These are phyloP conservation scores for Diplosphaera chodatii DNA, from an alignment of 139 green algal genomes.

Conservation along the genomic window DNA sequence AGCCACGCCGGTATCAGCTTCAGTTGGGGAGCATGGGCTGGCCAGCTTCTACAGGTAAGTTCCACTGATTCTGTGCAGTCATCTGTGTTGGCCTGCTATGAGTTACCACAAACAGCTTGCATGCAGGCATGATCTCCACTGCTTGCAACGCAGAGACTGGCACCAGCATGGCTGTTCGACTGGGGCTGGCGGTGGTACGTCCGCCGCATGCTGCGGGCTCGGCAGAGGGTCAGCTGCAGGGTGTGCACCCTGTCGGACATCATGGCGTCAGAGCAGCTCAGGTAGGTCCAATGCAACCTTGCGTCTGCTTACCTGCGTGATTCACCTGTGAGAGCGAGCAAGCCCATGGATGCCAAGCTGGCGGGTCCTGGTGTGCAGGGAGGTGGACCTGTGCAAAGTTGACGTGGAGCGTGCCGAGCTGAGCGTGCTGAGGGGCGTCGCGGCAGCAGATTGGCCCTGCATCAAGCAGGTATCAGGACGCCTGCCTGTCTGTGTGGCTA, in stretches of 20 bases:
- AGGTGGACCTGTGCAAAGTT: constrained; percentile 46
- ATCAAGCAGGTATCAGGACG: constrained; percentile 43
- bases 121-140: too few relatives aligned
- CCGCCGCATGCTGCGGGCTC: constrained; percentile 11
- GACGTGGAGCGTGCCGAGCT: constrained; percentile 53
- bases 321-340: too few relatives aligned
- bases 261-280: constrained; percentile 9
- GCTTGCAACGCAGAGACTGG: not conserved
- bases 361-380: not conserved
- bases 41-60: constrained; percentile 2
- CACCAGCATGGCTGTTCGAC: not conserved
- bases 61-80: too few relatives aligned
- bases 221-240: not conserved
- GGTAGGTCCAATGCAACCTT: too few relatives aligned
- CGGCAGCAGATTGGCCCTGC: constrained; percentile 22
- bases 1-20: constrained; percentile 4
- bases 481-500: too few relatives aligned
- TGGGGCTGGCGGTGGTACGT: constrained; percentile 11
- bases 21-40: constrained; percentile 3
- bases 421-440: constrained; percentile 35
- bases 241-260: constrained; percentile 30
- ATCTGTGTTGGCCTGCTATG: too few relatives aligned
- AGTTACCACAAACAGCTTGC: too few relatives aligned
- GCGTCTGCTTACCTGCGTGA: too few relatives aligned
- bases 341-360: too few relatives aligned